These are phyloP conservation scores for Inga laurina DNA, from an alignment of 306 rosid genomes.

Conservation along the genomic window DNA sequence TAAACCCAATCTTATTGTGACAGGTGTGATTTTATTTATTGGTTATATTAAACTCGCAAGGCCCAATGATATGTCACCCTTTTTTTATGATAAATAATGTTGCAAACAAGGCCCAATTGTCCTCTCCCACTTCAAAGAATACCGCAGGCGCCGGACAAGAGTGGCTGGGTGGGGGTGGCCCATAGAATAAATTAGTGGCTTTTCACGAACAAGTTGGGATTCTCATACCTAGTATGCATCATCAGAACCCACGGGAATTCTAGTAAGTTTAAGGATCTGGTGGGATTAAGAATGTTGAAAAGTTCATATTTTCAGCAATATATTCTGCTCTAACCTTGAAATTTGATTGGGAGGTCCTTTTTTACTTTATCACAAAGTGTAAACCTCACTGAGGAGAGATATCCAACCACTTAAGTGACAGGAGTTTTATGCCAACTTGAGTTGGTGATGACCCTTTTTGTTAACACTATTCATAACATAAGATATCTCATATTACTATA, in stretches of 20 bases:
- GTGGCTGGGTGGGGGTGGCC: not conserved
- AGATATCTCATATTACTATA: no score
- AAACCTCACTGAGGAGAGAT: no score
- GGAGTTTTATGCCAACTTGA: no score
- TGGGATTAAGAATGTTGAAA: not conserved
- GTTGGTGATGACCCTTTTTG: not conserved
- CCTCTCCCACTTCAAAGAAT: not conserved
- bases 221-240: no score
- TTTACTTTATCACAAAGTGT: no score
- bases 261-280: not conserved
- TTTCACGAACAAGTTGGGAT: no score
- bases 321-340: not conserved
- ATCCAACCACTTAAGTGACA: not conserved
- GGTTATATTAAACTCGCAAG: not conserved
- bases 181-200: no score
- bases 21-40: no score
- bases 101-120: not conserved
- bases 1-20: no score
- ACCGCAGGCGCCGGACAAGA: not conserved
- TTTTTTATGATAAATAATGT: no score
- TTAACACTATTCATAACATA: no score
- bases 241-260: not conserved
- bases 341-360: not conserved
- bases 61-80: not conserved
- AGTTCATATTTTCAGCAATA: not conserved